Evolutionary conservation across 2,329 filamentous ascomycete species (phyloP).

Genomic region (Talaromyces sp.): DNA sequence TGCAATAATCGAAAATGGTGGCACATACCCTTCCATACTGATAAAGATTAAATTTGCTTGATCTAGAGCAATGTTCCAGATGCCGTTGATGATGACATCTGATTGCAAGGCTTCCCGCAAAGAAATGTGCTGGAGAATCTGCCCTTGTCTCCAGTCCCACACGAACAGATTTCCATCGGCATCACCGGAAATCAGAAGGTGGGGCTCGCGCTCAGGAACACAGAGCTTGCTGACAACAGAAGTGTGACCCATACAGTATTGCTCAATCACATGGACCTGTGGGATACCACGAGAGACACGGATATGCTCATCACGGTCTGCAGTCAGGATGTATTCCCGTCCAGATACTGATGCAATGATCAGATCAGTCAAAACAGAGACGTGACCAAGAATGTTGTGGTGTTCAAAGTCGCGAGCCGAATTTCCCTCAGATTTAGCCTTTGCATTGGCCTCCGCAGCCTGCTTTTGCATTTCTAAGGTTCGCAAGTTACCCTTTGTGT

Average conservation of each 20-base stretch:
- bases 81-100: constrained; percentile 53
- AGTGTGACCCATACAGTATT: constrained; percentile 84
- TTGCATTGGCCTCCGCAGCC: constrained; percentile 43
- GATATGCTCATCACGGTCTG: constrained; percentile 80
- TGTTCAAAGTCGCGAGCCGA: constrained; percentile 68
- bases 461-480: constrained; percentile 61
- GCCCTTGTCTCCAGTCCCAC: constrained; percentile 73
- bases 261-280: constrained; percentile 85
- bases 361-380: constrained; percentile 88
- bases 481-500: constrained; percentile 62
- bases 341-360: constrained; percentile 54
- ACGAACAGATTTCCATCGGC: constrained; percentile 77
- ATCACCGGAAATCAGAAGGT: constrained; percentile 80
- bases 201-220: constrained; percentile 58
- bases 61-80: constrained; percentile 48
- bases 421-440: constrained; percentile 46
- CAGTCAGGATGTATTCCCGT: constrained; percentile 65
- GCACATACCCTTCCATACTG: constrained; percentile 61
- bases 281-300: constrained; percentile 79
- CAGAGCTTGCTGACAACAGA: constrained; percentile 81
- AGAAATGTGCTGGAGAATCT: constrained; percentile 35
- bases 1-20: neutral
- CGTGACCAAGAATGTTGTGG: constrained; percentile 82
- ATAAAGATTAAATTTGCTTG: constrained; percentile 47
- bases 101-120: constrained; percentile 26